Base-by-base conservation (phyloP, 2,329 filamentous ascomycete genomes). In the Ceratocystiopsis minuta region DNA sequence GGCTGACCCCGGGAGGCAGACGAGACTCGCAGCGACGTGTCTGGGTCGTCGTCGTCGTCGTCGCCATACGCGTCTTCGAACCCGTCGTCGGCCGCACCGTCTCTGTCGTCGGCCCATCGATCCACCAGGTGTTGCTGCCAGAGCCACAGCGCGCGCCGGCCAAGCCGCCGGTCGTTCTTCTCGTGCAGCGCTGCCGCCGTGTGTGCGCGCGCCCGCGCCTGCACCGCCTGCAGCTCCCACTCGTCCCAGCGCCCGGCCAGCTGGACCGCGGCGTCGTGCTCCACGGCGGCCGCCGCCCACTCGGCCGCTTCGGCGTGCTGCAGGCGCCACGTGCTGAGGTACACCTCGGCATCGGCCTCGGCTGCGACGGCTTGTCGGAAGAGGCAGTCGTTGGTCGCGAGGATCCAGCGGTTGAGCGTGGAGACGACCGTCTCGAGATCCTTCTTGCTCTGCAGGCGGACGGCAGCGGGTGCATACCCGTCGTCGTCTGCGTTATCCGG, bases 181-280 rank as follows among this genome's bases (percentile, higher is more conserved):
- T 46, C 47, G 16, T 39, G 47, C 38, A 52, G 46, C n/a, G 45
- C 47, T 1, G 42, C 33, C 1, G 49, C 46, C 33, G 49, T 50
- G 45, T 49, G 46, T 16, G 39, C 18, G 0, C 43, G 38, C 2
- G 47, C 49, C 16, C 45, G 42, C 2, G 44, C 43, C 46, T 51
- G 50, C n/a, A 52, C 47, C 20, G 48, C 45, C 41, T 50, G 45
- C 37, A 52, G 46, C 39, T 52, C 49, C 50, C 50, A 52, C 40
- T 43, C 45, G 37, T 46, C 45, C 41, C 46, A 48, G 20, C 41
- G 36, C n/a, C 37, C 42, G 2, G 36, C 35, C 34, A 48, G 39
- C 3, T 28, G 38, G 1, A 36, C 20, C 15, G 45, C 44, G 4
- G 38, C 37, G 24, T 45, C 47, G 41, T 47, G 48, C 28, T 43